These are phyloP conservation scores for Neotropicomus parvogracilis DNA, from an alignment of 1,284 basidiomycete species.

Conservation along the genomic window DNA sequence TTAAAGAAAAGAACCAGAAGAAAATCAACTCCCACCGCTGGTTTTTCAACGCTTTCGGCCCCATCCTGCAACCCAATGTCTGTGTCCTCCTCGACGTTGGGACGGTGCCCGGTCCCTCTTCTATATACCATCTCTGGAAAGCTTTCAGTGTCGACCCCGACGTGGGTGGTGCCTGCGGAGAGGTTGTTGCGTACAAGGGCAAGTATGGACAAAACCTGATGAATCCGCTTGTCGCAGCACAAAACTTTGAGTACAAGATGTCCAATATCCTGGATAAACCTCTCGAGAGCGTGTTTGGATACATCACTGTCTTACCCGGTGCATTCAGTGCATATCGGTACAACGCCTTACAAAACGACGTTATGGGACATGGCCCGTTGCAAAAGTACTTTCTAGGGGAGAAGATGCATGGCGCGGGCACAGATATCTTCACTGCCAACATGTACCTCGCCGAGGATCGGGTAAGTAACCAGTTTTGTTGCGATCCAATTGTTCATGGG, in stretches of 20 bases:
- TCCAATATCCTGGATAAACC: slow-evolving; percentile 91
- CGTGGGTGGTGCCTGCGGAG: slow-evolving; percentile 95
- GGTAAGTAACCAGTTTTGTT: slow-evolving; percentile 39
- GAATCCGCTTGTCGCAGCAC: slow-evolving; percentile 86
- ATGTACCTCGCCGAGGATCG: slow-evolving; percentile 95
- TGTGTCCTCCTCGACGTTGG: slow-evolving; percentile 94
- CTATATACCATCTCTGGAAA: slow-evolving; percentile 96
- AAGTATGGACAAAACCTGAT: slow-evolving; percentile 73
- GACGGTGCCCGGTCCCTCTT: slow-evolving; percentile 85
- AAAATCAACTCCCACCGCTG: slow-evolving; percentile 94
- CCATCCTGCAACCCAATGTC: slow-evolving; percentile 80
- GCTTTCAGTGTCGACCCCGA: slow-evolving; percentile 95
- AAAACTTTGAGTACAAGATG: slow-evolving; percentile 98
- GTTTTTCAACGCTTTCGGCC: slow-evolving; percentile 88
- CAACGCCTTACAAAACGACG: slow-evolving; percentile 87
- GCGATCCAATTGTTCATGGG: slow-evolving; percentile 5
- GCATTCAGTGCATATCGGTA: slow-evolving; percentile 93
- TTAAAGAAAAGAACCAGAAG: slow-evolving; percentile 92
- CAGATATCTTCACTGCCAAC: slow-evolving; percentile 89
- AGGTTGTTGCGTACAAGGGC: slow-evolving; percentile 91
- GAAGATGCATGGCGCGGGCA: slow-evolving; percentile 85
- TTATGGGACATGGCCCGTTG: slow-evolving; percentile 79
- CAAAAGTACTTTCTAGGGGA: slow-evolving; percentile 95
- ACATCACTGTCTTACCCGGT: slow-evolving; percentile 90
- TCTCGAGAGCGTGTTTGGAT: slow-evolving; percentile 82